Base-by-base conservation (phyloP, 352 stramenopile species). In the Pythium diclinum region DNA sequence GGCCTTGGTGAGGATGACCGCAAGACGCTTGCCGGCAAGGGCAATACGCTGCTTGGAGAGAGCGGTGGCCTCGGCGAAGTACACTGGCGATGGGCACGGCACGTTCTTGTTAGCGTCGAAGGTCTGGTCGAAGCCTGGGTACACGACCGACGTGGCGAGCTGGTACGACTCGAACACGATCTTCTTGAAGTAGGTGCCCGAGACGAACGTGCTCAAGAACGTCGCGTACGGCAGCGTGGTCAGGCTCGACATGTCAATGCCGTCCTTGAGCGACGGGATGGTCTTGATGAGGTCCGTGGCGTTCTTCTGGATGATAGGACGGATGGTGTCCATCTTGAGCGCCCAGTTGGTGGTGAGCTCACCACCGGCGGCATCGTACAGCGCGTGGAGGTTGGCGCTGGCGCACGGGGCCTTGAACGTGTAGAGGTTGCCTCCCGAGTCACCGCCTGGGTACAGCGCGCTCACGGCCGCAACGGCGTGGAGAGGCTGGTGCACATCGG, bases 351-450 rank as follows among this genome's bases (percentile, higher is more conserved):
- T 85, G 36, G 73, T 78, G 67, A 85, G 83, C 9, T 78, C 54
- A 17, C 82, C 82, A 14, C 73, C 79, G 10, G 73, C 78, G 6
- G 68, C 73, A 25, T 91, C 82, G 75, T 81, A 91, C 16, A 88
- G 65, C 7, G 79, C 76, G 68, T 91, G 82, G 30, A 88, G 61
- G 77, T 91, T 91, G 58, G 63, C 70, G 63, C 78, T 81, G 3
- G 56, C 72, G 42, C 82, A 91, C 4, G 78, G 73, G 8, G 61
- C 66, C 33, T 48, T 64, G 46, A 91, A 89, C 14, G 63, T 69
- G 66, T 87, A 87, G 10, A 60, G 70, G 79, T 91, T 91, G 32
- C 82, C 79, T 13, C 82, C 82, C 5, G 64, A 65, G 56, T 91
- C 82, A 30, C 82, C 82, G 10, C 64, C 58, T 6, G 82, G 82